Evolutionary conservation across 257 asterid species (phyloP).

Genomic region (Salvia miltiorrhiza): DNA sequence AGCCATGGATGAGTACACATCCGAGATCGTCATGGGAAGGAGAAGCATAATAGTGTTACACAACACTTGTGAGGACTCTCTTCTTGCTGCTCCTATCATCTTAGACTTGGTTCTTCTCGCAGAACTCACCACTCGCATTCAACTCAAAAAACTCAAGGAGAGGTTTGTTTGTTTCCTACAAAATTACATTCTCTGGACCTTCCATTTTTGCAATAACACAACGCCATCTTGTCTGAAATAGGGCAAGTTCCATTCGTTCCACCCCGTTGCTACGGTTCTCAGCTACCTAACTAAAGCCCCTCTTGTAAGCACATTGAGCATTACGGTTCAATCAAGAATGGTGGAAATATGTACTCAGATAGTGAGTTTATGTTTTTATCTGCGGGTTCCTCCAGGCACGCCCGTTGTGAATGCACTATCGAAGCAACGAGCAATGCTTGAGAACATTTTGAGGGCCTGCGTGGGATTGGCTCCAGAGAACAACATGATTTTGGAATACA

Average conservation of each 20-base stretch:
- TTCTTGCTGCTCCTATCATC: slow-evolving; percentile 93
- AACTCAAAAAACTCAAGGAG: slow-evolving; percentile 72
- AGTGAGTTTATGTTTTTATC: background rate
- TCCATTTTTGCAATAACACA: background rate
- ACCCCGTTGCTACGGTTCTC: slow-evolving; percentile 83
- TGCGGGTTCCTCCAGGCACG: slow-evolving; percentile 93
- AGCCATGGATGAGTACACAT: slow-evolving; percentile 98
- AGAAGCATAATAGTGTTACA: slow-evolving; percentile 85
- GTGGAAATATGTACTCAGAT: background rate
- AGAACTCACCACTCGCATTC: slow-evolving; percentile 90
- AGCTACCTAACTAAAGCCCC: slow-evolving; percentile 95
- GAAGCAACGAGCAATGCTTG: slow-evolving; percentile 90
- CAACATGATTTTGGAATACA: slow-evolving; percentile 90
- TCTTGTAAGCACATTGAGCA: slow-evolving; percentile 46
- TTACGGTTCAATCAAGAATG: background rate
- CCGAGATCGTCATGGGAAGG: slow-evolving; percentile 99
- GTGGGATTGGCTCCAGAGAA: too few species aligned
- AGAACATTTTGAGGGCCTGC: slow-evolving; percentile 89
- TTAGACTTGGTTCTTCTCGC: slow-evolving; percentile 95
- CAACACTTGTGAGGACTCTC: slow-evolving; percentile 96
- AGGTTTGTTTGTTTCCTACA: slow-evolving; percentile 46
- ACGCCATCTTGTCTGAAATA: slow-evolving; percentile 17
- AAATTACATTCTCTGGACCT: background rate
- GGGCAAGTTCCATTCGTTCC: slow-evolving; percentile 87
- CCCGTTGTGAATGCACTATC: slow-evolving; percentile 91